Evolutionary conservation across 1,284 basidiomycete genomes (phyloP), one percentile per base, ranked within the genome.

Genomic region (Microbotryum scabiosae): DNA sequence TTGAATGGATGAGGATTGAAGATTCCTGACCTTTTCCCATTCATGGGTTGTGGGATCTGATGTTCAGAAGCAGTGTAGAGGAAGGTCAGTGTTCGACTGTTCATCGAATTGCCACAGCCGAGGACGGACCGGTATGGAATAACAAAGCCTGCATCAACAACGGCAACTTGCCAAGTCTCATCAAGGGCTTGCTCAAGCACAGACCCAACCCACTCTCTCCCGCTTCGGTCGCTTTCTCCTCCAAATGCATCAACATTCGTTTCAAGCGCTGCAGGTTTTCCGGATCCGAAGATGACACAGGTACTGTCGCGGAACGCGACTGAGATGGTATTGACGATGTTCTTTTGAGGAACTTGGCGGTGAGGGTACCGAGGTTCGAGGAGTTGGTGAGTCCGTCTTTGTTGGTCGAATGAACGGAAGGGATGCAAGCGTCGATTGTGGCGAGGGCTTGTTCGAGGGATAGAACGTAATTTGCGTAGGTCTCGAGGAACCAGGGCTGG

Each of bases 11-110:
- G 43, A 21, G 18, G 12, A 4, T 1, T 28, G 18, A 45, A 30
- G 10, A 4, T 2, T 7, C 32, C 63, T n/a, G 3, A 62, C 60
- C 60, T 64, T 89, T 73, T 98, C 94, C 73, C 97, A 98, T 77
- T 98, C 94, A 73, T 87, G 91, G 2, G 92, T 92, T 67, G 90
- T 93, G 1, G 94, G 91, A 72, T 97, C 94, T 10, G 94, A 96
- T 75, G 94, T 75, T 62, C 62, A 28, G 2, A 2, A 28, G 20
- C 14, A 44, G n/a, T 47, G 18, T 26, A 48, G 55, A 36, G 28
- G 21, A 49, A 20, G 8, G 59, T 54, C 51, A n/a, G 16, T 26
- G 16, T 25, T 28, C 2, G 1, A 1, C 14, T 2, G 25, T 2
- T 2, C 7, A 20, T 14, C 3, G 1, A 12, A 16, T 30, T 2